Evolutionary conservation across 2,329 filamentous ascomycete genomes (phyloP), one percentile per base, ranked within the genome.

Genomic region (Bimuria novae-zelandiae): DNA sequence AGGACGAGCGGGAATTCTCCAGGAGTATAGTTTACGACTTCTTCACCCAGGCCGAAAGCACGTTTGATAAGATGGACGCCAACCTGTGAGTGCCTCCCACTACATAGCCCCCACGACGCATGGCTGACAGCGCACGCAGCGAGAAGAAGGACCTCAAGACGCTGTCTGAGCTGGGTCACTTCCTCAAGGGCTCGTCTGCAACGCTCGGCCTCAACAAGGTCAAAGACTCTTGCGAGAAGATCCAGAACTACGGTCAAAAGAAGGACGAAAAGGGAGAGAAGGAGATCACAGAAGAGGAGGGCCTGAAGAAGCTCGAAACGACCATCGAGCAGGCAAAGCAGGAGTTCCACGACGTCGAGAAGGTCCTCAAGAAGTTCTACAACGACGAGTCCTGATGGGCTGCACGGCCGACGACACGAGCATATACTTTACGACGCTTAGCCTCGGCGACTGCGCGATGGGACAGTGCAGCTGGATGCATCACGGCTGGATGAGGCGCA

Each of bases 121-220:
- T n/a, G n/a, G 32, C 62, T 65, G 51, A 63, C 53, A 35, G 39
- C 22, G 35, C 47, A 10, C 3, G 54, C 70, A 96, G 92, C 60
- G 75, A 84, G 61, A 73, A 82, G 2, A 81, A 84, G 67, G 81
- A 96, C 54, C 84, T 97, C 52, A 75, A 78, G n/a, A 79, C 86
- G 61, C 84, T 97, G 32, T 96, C 91, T 29, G 82, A 84, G 48
- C 86, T 96, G 27, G 94, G 94, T 36, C 94, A 99, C 77, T 99
- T 96, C 78, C 82, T 99, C 63, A 99, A 99, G 78, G 94, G 94
- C 55, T 97, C 93, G 6, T 97, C 93, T 7, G 93, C 94, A 33
- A 97, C 94, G 3, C 83, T 99, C 49, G 94, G 94, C 40, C 84
- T 97, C 50, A 88, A 84, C 67, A 95, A 95, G 75, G 89, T 99